Evolutionary conservation across 2,329 filamentous ascomycete genomes (phyloP), one percentile per base, ranked within the genome.

Genomic region (Hirsutella minnesotensis): DNA sequence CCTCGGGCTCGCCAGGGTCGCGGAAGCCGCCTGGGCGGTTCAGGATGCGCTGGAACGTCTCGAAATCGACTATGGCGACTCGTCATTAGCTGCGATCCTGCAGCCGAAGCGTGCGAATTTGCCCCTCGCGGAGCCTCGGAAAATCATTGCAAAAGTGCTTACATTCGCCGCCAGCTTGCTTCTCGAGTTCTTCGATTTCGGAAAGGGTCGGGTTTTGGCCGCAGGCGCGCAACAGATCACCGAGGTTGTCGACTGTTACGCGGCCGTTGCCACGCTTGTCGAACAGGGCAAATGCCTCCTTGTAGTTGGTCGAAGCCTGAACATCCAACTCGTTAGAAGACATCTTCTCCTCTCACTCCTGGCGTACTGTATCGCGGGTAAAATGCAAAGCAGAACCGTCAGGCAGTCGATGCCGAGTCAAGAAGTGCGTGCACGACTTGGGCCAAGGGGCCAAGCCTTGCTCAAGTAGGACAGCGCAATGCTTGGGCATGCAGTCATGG

Each of bases 201-300:
- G 86, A 74, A 51, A 96, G 74, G 9, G 92, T 98, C 37, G 92
- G 92, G 70, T 98, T 98, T 73, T 98, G 92, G 39, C 92, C 92
- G 63, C 92, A 98, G 43, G 92, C 92, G 61, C 92, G 85, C 53
- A 98, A 80, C 47, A 98, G 77, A 64, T 98, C 92, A 54, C 92
- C 92, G 44, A 98, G 79, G 51, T 82, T 83, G 53, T 90, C 84
- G 63, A 89, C 73, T 34, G 84, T 69, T 54, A 96, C 92, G 56
- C 89, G 89, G 61, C 90, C 89, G 62, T 86, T 94, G 62, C 92
- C 92, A 66, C 92, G 90, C 81, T 95, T 96, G 77, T 98, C 92
- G 75, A 96, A 98, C 64, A 98, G 85, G 58, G 89, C 89, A 70
- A 98, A 98, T 55, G 92, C 92, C 82, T 98, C 92, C 76, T 96